Percentiles rank a stretch among this genome's conserved stretches.
phyloP scores from a whole-genome alignment of 129 eudicot genomes.

The Pulicaria dysenterica region DNA sequence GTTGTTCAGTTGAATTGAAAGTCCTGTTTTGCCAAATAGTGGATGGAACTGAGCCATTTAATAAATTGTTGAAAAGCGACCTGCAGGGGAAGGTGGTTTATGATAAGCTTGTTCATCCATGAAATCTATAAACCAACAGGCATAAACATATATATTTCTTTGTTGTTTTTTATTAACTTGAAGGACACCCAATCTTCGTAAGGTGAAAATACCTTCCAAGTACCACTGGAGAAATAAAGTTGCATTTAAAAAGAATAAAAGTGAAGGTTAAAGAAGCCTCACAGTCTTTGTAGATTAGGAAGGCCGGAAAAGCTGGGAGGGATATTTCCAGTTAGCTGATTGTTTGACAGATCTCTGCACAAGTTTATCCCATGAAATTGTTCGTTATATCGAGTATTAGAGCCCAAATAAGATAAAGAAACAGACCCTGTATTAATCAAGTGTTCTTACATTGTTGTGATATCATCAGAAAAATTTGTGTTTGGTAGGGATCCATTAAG shows the following conservation, averaged over 20 bases:
- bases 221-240: constrained; percentile 10
- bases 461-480: constrained; percentile 52
- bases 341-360: constrained; percentile 75
- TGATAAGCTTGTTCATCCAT: constrained; percentile 23
- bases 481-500: constrained; percentile 67
- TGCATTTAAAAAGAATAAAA: not conserved
- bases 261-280: constrained; percentile 40
- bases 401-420: not conserved
- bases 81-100: constrained; percentile 45
- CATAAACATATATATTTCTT: not conserved
- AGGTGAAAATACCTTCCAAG: not conserved
- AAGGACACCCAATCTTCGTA: not conserved
- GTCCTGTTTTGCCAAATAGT: constrained; percentile 73
- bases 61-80: constrained; percentile 64
- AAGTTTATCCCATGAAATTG: constrained; percentile 7
- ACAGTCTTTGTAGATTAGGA: constrained; percentile 80
- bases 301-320: constrained; percentile 73
- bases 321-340: constrained; percentile 68
- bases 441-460: constrained; percentile 75
- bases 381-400: not conserved
- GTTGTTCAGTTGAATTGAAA: constrained; percentile 46
- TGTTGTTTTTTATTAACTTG: not conserved
- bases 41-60: constrained; percentile 80
- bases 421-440: constrained; percentile 3
- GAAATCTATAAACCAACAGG: constrained; percentile 1